Percentiles rank a stretch among this genome's conserved stretches.
phyloP scores from a whole-genome alignment of 163 green algal species.

The Coccomyxa subellipsoidea region DNA sequence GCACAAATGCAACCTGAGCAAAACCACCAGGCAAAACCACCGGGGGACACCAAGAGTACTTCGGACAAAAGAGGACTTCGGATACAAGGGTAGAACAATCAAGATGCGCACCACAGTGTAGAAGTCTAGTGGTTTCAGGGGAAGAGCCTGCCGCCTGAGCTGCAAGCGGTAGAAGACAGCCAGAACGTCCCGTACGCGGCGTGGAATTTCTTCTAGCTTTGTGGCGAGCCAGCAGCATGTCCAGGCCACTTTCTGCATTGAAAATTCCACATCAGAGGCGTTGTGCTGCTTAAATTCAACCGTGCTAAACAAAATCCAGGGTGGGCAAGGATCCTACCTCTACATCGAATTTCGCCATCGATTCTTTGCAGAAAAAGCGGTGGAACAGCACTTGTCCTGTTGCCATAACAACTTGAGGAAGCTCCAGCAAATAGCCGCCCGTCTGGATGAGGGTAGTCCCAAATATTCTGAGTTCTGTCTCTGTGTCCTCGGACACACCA shows the following conservation, averaged over 20 bases:
- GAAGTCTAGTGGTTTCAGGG: slow-evolving; percentile 31
- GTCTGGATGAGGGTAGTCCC: slow-evolving; percentile 81
- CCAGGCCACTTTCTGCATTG: slow-evolving; percentile 32
- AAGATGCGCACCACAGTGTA: slow-evolving; percentile 19
- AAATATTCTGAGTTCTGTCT: slow-evolving; percentile 73
- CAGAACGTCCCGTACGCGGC: slow-evolving; percentile 63
- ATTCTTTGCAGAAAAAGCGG: slow-evolving; percentile 94
- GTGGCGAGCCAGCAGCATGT: slow-evolving; percentile 80
- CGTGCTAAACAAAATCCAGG: background rate
- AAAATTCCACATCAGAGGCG: background rate
- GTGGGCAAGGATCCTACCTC: slow-evolving; percentile 56
- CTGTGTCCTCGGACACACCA: slow-evolving; percentile 73
- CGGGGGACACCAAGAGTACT: too few relatives aligned
- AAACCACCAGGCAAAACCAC: too few relatives aligned
- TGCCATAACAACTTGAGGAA: slow-evolving; percentile 80
- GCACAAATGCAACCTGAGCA: too few relatives aligned
- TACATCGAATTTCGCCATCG: slow-evolving; percentile 76
- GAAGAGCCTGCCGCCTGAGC: slow-evolving; percentile 42
- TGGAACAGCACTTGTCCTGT: slow-evolving; percentile 93
- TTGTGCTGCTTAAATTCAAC: background rate
- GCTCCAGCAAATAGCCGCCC: slow-evolving; percentile 54
- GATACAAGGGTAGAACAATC: background rate
- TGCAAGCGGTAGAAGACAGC: slow-evolving; percentile 77
- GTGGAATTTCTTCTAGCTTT: slow-evolving; percentile 88
- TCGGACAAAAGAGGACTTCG: background rate